These are phyloP conservation scores for Pseudoscleropodium purum DNA, from an alignment of 225 moss, liverwort and hornwort genomes.

Conservation along the genomic window DNA sequence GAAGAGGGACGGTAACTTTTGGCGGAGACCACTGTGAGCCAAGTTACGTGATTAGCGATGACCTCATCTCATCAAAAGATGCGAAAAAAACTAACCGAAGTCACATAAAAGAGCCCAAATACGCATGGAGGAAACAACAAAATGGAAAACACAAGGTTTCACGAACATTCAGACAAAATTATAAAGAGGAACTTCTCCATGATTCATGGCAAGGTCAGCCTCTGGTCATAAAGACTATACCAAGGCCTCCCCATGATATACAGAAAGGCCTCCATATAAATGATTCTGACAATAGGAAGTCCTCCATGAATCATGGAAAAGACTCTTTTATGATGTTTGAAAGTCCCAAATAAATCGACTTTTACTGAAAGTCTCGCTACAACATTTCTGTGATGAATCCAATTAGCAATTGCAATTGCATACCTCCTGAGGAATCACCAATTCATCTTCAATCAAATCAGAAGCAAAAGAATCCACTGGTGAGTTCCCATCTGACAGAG, in stretches of 20 bases:
- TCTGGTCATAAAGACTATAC: not conserved
- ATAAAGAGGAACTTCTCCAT: not conserved
- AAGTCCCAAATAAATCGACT: not conserved
- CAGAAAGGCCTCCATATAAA: not conserved
- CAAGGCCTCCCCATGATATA: not conserved
- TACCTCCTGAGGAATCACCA: conserved; percentile 82
- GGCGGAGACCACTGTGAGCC: conserved; percentile 74
- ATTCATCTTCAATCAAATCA: conserved; percentile 58
- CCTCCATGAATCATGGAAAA: not conserved
- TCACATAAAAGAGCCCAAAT: not conserved
- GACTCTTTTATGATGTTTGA: not conserved
- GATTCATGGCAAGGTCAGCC: not conserved
- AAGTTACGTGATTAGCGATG: not conserved
- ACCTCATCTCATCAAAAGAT: not conserved
- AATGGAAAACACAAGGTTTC: not conserved
- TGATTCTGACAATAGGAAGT: not conserved
- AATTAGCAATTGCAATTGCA: not conserved
- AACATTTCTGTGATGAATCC: not conserved
- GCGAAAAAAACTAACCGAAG: not conserved
- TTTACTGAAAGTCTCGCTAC: not conserved
- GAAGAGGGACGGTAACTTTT: conserved; percentile 88
- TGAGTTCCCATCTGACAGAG: conserved; percentile 82
- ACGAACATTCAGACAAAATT: not conserved
- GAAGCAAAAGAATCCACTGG: conserved; percentile 74
- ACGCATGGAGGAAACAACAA: not conserved